Evolutionary conservation across 2,329 filamentous ascomycete species (phyloP).

Genomic region (Pseudophaeomoniella oleicola): DNA sequence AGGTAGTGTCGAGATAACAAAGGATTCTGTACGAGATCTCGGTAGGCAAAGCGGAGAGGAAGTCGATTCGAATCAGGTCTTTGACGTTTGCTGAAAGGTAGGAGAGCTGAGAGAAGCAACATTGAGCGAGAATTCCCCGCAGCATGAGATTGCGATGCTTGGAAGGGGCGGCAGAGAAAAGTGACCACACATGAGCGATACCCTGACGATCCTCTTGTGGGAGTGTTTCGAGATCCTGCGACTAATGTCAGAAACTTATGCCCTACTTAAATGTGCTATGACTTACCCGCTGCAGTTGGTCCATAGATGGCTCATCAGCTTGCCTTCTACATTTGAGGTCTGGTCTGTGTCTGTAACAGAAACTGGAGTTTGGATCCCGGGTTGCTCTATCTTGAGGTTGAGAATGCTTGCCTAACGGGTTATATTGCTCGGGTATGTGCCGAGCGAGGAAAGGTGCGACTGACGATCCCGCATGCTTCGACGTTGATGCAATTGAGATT

Average conservation of each 20-base stretch:
- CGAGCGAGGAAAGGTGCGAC: constrained; percentile 79
- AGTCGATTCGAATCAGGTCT: constrained; percentile 95
- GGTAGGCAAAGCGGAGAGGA: constrained; percentile 71
- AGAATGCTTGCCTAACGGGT: constrained; percentile 45
- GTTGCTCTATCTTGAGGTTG: background rate
- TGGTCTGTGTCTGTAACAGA: constrained; percentile 50
- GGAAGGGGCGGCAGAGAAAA: constrained; percentile 87
- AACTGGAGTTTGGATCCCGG: constrained; percentile 62
- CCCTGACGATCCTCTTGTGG: constrained; percentile 80
- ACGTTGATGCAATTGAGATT: constrained; percentile 25
- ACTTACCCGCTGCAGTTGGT: constrained; percentile 72
- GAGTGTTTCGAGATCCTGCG: constrained; percentile 59
- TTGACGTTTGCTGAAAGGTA: constrained; percentile 81
- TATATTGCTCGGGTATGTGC: constrained; percentile 82
- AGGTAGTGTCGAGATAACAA: constrained; percentile 82
- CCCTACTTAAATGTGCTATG: constrained; percentile 3
- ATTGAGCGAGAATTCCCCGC: constrained; percentile 88
- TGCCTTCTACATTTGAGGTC: constrained; percentile 88
- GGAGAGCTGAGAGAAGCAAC: constrained; percentile 93
- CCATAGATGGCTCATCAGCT: constrained; percentile 92
- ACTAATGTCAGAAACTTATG: constrained; percentile 1
- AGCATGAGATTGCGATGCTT: constrained; percentile 95
- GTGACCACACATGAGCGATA: constrained; percentile 93
- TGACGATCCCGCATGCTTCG: constrained; percentile 58
- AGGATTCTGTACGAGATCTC: constrained; percentile 91